Percentiles rank a stretch among this genome's conserved stretches.
These are phyloP conservation scores for Leccinum uliginosum DNA, from an alignment of 768 basidiomycete species.

Conservation along the genomic window DNA sequence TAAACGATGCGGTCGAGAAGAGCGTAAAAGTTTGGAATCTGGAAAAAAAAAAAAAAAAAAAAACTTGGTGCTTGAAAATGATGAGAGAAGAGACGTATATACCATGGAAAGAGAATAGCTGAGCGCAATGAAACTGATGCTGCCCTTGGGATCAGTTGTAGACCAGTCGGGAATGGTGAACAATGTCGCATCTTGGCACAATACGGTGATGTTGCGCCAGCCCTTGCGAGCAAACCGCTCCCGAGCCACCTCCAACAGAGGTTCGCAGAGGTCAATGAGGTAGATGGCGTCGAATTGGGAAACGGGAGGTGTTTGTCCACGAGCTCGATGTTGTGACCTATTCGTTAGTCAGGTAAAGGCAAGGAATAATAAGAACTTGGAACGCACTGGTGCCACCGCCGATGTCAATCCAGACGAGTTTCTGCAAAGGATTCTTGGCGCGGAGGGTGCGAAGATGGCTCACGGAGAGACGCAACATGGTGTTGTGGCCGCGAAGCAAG, in stretches of 20 bases:
- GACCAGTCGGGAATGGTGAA: conserved; percentile 63
- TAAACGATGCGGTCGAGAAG: conserved; percentile 66
- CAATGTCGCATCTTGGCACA: conserved; percentile 68
- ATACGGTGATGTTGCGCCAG: conserved; percentile 68
- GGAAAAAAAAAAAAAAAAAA: background rate
- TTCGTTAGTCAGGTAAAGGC: background rate
- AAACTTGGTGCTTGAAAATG: background rate
- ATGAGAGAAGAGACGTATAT: conserved; percentile 2
- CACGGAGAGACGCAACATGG: conserved; percentile 63
- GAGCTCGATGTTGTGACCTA: conserved; percentile 60
- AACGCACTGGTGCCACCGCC: conserved; percentile 64
- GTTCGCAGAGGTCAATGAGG: conserved; percentile 69
- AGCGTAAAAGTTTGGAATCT: conserved; percentile 62
- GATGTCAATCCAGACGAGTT: conserved; percentile 73
- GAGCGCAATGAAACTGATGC: conserved; percentile 49
- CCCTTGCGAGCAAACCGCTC: conserved; percentile 60
- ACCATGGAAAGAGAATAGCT: conserved; percentile 60
- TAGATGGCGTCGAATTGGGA: conserved; percentile 63
- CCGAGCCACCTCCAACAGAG: conserved; percentile 67
- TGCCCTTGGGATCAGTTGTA: conserved; percentile 47
- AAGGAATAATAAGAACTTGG: background rate
- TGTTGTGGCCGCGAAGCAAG: conserved; percentile 63
- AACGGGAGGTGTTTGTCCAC: conserved; percentile 62
- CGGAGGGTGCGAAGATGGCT: conserved; percentile 56
- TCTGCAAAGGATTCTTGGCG: conserved; percentile 35